phyloP scores from a whole-genome alignment of 768 basidiomycete species.

The Austroboletus eburneus region DNA sequence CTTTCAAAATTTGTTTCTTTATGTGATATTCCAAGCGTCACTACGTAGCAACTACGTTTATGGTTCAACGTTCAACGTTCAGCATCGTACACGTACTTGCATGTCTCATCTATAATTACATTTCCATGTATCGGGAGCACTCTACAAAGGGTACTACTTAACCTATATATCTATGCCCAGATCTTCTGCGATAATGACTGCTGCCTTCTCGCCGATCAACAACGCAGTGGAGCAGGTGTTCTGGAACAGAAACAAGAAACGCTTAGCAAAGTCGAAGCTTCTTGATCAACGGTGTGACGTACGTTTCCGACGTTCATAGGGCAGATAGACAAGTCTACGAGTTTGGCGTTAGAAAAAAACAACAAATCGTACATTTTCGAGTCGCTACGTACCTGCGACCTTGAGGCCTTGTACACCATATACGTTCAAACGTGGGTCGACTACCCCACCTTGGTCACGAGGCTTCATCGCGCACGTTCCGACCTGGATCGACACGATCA shows the following conservation, averaged over 20 bases:
- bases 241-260: not conserved
- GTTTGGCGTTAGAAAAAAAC: slow-evolving; percentile 3
- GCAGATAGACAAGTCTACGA: slow-evolving; percentile 5
- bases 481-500: slow-evolving; percentile 35
- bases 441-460: not conserved
- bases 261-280: too few species aligned
- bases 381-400: not conserved
- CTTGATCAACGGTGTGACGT: too few species aligned
- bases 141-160: too few species aligned
- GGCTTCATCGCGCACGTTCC: slow-evolving; percentile 64
- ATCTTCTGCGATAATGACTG: slow-evolving; percentile 55
- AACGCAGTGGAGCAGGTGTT: slow-evolving; percentile 41
- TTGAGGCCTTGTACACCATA: not conserved
- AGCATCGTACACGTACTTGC: too few species aligned
- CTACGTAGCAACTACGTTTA: too few species aligned
- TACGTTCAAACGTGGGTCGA: not conserved
- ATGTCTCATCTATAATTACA: too few species aligned
- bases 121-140: too few species aligned
- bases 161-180: too few species aligned
- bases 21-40: too few species aligned
- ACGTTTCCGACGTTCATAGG: slow-evolving; percentile 7
- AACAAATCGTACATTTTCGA: not conserved
- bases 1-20: too few species aligned
- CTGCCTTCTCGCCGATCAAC: slow-evolving; percentile 58
- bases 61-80: too few species aligned